Conservation (phyloP, 768 basidiomycete genomes). For the Rhodotorula babjevae region DNA sequence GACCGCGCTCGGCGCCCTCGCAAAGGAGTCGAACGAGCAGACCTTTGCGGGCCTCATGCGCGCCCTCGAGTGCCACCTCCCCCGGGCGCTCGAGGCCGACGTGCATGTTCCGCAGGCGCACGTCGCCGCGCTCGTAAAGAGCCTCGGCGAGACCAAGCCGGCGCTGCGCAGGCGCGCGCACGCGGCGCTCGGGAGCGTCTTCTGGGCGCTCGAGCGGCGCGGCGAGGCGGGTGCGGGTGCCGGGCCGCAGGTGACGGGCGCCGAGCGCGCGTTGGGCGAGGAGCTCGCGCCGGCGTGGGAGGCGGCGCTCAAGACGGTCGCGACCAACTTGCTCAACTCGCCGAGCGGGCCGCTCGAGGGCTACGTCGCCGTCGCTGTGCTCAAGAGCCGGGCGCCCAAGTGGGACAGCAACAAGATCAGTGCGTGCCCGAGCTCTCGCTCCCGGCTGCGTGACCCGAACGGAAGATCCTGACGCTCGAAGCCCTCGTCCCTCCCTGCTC, state of each 20-base stretch:
- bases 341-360: constrained; percentile 73
- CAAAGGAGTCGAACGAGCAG: constrained; percentile 74
- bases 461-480: too few species aligned
- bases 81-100: constrained; percentile 51
- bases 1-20: constrained; percentile 51
- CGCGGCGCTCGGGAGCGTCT: constrained; percentile 58
- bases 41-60: constrained; percentile 57
- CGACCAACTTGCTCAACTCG: constrained; percentile 59
- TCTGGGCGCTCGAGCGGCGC: constrained; percentile 49
- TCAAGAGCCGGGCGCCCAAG: constrained; percentile 59
- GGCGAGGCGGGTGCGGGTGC: not conserved
- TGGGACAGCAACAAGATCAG: constrained; percentile 50
- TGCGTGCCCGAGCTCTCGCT: constrained; percentile 45
- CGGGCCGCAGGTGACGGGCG: constrained; percentile 34
- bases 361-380: constrained; percentile 66
- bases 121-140: constrained; percentile 58
- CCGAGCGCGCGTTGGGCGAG: constrained; percentile 56
- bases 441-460: too few species aligned
- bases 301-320: constrained; percentile 61
- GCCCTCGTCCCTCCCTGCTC: too few species aligned
- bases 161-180: constrained; percentile 60
- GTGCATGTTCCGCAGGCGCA: constrained; percentile 13
- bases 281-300: constrained; percentile 63
- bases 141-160: constrained; percentile 66
- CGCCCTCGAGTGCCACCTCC: constrained; percentile 61